Percentiles rank a stretch among this genome's conserved stretches.
Evolutionary conservation across 2,329 filamentous ascomycete genomes (phyloP).

Genomic region (Coleophoma eucalyptorum): DNA sequence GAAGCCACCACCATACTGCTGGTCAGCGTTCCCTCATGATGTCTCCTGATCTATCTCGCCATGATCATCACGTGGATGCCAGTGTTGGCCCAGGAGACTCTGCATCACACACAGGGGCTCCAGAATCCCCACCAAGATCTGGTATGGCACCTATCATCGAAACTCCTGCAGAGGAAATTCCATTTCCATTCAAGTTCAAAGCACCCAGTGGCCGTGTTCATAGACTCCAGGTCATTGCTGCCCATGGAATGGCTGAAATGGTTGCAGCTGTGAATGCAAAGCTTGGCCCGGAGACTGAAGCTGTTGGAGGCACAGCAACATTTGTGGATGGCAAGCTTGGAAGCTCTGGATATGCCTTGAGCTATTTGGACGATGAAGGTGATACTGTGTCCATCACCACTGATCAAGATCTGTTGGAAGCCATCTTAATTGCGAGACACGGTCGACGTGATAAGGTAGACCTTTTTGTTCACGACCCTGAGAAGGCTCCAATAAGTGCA

Average conservation of each 20-base stretch:
- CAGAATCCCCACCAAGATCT: slow-evolving; percentile 72
- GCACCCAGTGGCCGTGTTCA: slow-evolving; percentile 93
- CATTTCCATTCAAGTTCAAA: slow-evolving; percentile 99
- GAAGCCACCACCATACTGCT: slow-evolving; percentile 65
- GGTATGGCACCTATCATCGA: slow-evolving; percentile 46
- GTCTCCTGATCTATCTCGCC: slow-evolving; percentile 70
- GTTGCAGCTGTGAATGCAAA: slow-evolving; percentile 76
- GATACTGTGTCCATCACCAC: slow-evolving; percentile 97
- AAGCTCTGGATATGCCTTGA: slow-evolving; percentile 80
- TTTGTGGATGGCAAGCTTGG: slow-evolving; percentile 78
- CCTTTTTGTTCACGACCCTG: slow-evolving; percentile 90
- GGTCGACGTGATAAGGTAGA: slow-evolving; percentile 88
- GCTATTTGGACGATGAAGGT: slow-evolving; percentile 95
- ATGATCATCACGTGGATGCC: slow-evolving; percentile 65
- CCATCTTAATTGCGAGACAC: slow-evolving; percentile 77
- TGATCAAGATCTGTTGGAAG: slow-evolving; percentile 87
- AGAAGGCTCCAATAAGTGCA: slow-evolving; percentile 75
- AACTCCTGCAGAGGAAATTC: slow-evolving; percentile 60
- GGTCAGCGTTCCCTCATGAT: slow-evolving; percentile 68
- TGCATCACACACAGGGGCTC: slow-evolving; percentile 80
- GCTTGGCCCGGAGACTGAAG: slow-evolving; percentile 77
- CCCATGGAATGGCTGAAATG: slow-evolving; percentile 76
- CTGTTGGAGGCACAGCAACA: slow-evolving; percentile 74
- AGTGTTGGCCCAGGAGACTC: slow-evolving; percentile 92
- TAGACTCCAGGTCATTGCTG: slow-evolving; percentile 78